Percentiles rank a stretch among this genome's conserved stretches.
These are phyloP conservation scores for Raddia guianensis DNA, from an alignment of 176 grass and related monocot species.

Conservation along the genomic window DNA sequence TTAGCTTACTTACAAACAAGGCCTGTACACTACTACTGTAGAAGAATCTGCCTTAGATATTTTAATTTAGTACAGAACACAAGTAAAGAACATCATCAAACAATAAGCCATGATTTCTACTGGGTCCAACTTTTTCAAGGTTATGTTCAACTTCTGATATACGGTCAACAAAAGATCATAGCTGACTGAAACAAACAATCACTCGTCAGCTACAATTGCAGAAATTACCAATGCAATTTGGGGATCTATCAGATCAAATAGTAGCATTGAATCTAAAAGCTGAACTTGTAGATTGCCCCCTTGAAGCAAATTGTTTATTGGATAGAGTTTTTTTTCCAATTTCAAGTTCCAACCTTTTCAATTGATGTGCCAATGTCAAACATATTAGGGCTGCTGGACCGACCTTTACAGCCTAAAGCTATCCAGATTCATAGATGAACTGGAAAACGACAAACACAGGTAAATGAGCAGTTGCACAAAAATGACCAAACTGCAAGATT, in stretches of 20 bases:
- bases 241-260: no score
- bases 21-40: neutral
- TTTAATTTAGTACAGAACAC: neutral
- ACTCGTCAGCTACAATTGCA: neutral
- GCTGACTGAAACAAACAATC: neutral
- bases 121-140: neutral
- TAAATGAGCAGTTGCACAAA: neutral
- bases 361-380: neutral
- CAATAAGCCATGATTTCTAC: neutral
- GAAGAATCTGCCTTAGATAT: neutral
- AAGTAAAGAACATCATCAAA: neutral
- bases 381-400: neutral
- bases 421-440: conserved; percentile 13
- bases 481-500: neutral
- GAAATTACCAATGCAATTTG: conserved; percentile 7
- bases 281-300: neutral
- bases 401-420: conserved; percentile 1
- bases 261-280: neutral
- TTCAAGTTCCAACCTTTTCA: neutral
- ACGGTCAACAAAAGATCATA: neutral
- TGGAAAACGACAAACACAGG: conserved; percentile 7
- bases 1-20: neutral
- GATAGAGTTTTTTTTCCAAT: neutral
- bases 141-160: neutral
- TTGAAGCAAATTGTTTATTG: neutral